phyloP scores from a whole-genome alignment of 2,329 filamentous ascomycete genomes.

The Diplodia scrobiculata region DNA sequence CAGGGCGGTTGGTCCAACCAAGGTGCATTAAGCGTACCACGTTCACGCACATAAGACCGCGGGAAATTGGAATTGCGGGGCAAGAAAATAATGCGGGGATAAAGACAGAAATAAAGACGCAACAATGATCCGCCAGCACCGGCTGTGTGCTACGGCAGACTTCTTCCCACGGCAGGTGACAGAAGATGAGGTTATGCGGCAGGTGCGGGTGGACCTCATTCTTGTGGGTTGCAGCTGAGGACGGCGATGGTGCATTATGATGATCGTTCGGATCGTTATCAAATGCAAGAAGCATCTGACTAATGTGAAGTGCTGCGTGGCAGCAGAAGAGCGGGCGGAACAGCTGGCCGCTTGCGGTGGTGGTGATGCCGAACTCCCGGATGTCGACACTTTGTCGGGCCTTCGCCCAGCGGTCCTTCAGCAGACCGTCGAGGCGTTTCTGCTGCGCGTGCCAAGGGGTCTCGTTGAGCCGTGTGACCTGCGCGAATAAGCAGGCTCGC shows the following conservation, averaged over 20 bases:
- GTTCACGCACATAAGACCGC: not conserved
- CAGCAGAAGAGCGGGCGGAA: not conserved
- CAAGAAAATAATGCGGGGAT: too few species aligned
- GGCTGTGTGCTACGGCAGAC: too few species aligned
- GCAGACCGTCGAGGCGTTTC: not conserved
- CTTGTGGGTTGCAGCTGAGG: too few species aligned
- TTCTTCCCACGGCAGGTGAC: too few species aligned
- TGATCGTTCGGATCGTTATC: too few species aligned
- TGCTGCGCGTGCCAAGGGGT: not conserved
- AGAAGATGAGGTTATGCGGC: too few species aligned
- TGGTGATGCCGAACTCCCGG: slow-evolving; percentile 12
- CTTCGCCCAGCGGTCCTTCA: not conserved
- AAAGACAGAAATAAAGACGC: too few species aligned
- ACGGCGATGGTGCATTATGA: too few species aligned
- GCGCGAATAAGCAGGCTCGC: not conserved
- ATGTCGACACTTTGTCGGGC: not conserved
- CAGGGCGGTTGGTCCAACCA: not conserved
- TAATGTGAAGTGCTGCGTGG: not conserved
- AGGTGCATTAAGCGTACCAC: not conserved
- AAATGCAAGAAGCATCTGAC: too few species aligned
- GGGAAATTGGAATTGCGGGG: not conserved
- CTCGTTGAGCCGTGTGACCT: not conserved
- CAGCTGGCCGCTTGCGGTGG: not conserved
- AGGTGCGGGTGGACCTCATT: too few species aligned
- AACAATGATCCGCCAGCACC: too few species aligned